Evolutionary conservation across 1,284 basidiomycete species (phyloP), one percentile per base, ranked within the genome.

Genomic region (Blastosporella zonata): DNA sequence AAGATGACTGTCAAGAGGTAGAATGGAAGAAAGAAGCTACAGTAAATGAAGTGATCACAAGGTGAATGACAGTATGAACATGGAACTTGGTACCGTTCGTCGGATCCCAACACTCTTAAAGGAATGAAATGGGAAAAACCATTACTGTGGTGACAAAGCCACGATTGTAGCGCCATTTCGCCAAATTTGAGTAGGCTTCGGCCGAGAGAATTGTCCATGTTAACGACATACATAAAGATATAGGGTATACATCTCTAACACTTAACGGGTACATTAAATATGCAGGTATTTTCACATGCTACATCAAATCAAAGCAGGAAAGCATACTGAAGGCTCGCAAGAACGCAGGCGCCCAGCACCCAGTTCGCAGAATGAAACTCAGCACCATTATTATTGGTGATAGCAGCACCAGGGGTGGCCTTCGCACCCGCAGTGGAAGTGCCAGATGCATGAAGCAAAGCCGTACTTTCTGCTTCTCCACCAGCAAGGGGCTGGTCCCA

Each of bases 401-500:
- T 31, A 29, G 15, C 15, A 5, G 21, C 12, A 28, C 22, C 43
- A 12, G 18, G 12, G 6, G 39, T 47, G n/a, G 35, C 22, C 23
- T 46, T 36, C 9, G 43, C 29, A 2, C 12, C 18, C 1, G 37
- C 28, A 29, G 35, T 38, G 17, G 38, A 6, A 3, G 43, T 37
- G 12, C 15, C 40, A 9, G 43, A 41, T 1, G 38, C 38, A 13
- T 48, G 42, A n/a, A n/a, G 10, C 23, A 55, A 28, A 1, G 35
- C 37, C 10, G 47, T n/a, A 29, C 53, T 55, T 40, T 53, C 55
- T 8, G 29, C 27, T 37, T 53, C 55, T 6, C 58, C 58, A 6
- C 64, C 62, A 40, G 55, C 68, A 58, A 77, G 65, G 1, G 78
- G 78, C 56, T 79, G 78, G 56, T 77, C 67, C 74, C 76, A 81